Evolutionary conservation across 108 stramenopile genomes (phyloP).

Genomic region (Thalassiosira profunda): DNA sequence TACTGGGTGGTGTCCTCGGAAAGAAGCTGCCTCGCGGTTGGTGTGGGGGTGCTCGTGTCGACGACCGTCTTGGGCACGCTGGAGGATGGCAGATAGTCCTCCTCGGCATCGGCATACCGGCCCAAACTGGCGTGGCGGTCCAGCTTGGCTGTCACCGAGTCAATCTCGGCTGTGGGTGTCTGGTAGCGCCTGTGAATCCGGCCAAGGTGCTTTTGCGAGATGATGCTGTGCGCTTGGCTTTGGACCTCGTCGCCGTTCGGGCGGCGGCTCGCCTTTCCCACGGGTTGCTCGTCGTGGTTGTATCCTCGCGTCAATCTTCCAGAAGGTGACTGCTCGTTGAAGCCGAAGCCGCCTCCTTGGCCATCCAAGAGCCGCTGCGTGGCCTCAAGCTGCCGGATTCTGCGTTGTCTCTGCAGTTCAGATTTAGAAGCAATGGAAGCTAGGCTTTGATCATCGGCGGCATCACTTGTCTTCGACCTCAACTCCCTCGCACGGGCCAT

Average conservation of each 20-base stretch:
- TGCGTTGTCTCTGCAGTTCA: slow-evolving; percentile 35
- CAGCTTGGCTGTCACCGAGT: neutral
- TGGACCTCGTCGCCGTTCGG: no score
- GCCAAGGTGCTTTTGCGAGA: slow-evolving; percentile 30
- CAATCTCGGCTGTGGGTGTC: neutral
- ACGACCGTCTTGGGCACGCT: neutral
- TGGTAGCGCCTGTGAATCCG: slow-evolving; percentile 12
- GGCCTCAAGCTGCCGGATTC: slow-evolving; percentile 39
- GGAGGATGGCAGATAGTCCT: neutral
- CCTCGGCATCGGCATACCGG: neutral
- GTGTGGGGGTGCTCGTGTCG: neutral
- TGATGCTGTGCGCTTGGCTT: slow-evolving; percentile 1
- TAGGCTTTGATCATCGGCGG: neutral
- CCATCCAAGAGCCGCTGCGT: slow-evolving; percentile 37
- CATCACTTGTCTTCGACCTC: slow-evolving; percentile 30
- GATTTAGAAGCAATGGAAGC: slow-evolving; percentile 4
- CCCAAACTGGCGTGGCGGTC: neutral
- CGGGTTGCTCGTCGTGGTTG: neutral
- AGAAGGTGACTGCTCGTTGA: neutral
- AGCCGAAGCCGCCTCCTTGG: slow-evolving; percentile 6
- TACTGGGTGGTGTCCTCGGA: neutral
- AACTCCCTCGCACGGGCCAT: slow-evolving; percentile 44
- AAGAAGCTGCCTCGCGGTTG: neutral
- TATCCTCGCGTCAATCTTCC: neutral
- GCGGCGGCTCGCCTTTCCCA: neutral